Base-by-base conservation (phyloP, 495 filamentous ascomycete genomes). In the Penicillium herquei region DNA sequence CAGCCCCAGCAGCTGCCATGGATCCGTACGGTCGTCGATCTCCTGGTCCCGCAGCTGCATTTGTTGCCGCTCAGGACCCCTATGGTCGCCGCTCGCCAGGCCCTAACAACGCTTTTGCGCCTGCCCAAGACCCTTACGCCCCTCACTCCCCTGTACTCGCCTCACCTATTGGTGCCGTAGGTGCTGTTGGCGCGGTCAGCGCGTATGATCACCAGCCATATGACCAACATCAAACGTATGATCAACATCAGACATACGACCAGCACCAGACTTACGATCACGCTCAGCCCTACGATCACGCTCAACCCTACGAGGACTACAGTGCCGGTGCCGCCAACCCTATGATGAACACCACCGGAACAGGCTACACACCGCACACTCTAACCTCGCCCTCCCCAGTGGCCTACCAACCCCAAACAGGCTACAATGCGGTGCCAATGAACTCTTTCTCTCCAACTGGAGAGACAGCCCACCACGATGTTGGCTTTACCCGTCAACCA, bases 291-390 rank as follows among this genome's bases (percentile, higher is more conserved):
- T 68, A 71, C 60, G 47, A 58, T 34, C 39, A 61, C 42, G 26
- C 67, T 7, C 60, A 68, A 43, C 64, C 68, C 2, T 68, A 71
- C 60, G 47, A 58, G 32, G 61, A 64, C 39, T 61, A 70, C 31
- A 52, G 50, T 39, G 26, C 50, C 18, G 39, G 26, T 26, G 39
- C 26, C 13, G 35, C 48, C 12, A 37, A 50, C 33, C 48, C 32
- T 13, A 26, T 50, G 37, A 18, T 47, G 18, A 43, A 53, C 45
- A 30, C 21, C 52, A 46, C 42, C 51, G 51, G 52, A 41, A 59
- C 34, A 4, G 56, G 42, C 41, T 63, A 62, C 56, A 7, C 43
- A n/a, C 6, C 43, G 13, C 62, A 63, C 51, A 56, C 53, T 51
- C 47, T 61, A 11, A 54, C 52, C 18, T 55, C 64, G 31, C 54